Evolutionary conservation across 2,329 filamentous ascomycete species (phyloP), one percentile per base, ranked within the genome.

Genomic region (Pseudogymnoascus sp.): DNA sequence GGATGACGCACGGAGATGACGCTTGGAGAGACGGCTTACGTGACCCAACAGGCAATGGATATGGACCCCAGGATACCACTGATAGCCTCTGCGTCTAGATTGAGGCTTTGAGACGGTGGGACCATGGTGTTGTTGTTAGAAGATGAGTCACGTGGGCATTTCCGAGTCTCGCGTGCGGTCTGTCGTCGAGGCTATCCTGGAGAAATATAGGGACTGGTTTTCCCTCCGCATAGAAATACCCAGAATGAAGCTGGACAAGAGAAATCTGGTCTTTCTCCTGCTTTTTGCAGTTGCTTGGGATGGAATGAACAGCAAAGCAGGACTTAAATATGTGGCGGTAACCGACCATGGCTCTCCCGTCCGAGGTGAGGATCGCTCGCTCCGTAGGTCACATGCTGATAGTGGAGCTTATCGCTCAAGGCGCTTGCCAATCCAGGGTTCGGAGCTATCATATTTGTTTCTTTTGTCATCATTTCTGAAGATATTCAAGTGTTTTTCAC

Each of bases 31-130:
- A 4, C n/a, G 19, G 35, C 55, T 35, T 59, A 59, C 55, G 97
- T 91, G 63, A 97, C 90, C 94, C 94, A 97, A 74, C 92, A 97
- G 60, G 92, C 92, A 72, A 99, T 97, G 52, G 91, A 96, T 68
- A 99, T 92, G 7, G 92, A 96, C 88, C 89, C 93, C 76, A 89
- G 92, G 69, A 97, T 97, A 62, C 93, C 93, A 69, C 91, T 95
- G 70, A 97, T 86, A 65, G 92, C 92, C 72, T 94, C 90, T 64
- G 96, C 87, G 74, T 96, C 90, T 68, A 97, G 80, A 74, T 89
- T 88, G 66, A 83, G 73, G 65, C 77, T 77, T 69, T 80, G 78
- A 7, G 80, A 75, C 49, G 81, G 80, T 38, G 81, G 81, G 29
- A 59, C 16, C 55, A 59, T 59, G 16, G 55, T 26, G 29, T 37